Percentiles rank a stretch among this genome's conserved stretches.
These are phyloP conservation scores for Harringtonia lauricola DNA, from an alignment of 2,329 filamentous ascomycete genomes.

Conservation along the genomic window DNA sequence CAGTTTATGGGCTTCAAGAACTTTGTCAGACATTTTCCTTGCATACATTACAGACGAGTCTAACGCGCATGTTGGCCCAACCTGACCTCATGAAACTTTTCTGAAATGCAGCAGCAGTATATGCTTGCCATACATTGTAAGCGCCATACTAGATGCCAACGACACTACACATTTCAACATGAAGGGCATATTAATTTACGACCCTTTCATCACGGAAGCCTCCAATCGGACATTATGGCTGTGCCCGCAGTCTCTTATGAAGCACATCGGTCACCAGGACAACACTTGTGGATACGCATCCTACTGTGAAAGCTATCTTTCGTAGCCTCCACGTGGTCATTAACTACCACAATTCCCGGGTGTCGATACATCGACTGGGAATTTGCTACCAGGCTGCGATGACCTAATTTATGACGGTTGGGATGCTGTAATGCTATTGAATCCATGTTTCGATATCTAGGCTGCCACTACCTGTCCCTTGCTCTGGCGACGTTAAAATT, in stretches of 20 bases:
- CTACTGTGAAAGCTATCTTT: constrained; percentile 49
- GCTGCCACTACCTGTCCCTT: constrained; percentile 62
- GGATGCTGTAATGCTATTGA: constrained; percentile 41
- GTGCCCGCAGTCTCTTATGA: constrained; percentile 44
- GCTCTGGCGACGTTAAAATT: constrained; percentile 59
- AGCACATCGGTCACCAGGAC: constrained; percentile 37
- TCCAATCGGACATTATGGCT: constrained; percentile 35
- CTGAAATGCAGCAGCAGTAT: constrained; percentile 27
- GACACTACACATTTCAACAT: constrained; percentile 58
- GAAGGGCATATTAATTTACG: constrained; percentile 59
- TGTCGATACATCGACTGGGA: constrained; percentile 21
- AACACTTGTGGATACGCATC: constrained; percentile 51
- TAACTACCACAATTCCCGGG: constrained; percentile 41
- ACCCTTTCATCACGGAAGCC: constrained; percentile 47
- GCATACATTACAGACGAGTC: constrained; percentile 65
- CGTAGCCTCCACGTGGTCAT: constrained; percentile 55
- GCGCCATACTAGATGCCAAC: constrained; percentile 58
- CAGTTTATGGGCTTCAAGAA: constrained; percentile 71
- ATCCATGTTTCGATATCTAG: constrained; percentile 73
- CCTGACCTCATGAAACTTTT: neutral
- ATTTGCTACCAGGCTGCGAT: constrained; percentile 36
- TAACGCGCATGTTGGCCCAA: constrained; percentile 35
- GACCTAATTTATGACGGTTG: constrained; percentile 44
- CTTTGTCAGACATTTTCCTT: constrained; percentile 63
- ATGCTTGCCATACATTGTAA: constrained; percentile 62